Evolutionary conservation across 257 asterid species (phyloP).

Genomic region (Cordia subcordata): DNA sequence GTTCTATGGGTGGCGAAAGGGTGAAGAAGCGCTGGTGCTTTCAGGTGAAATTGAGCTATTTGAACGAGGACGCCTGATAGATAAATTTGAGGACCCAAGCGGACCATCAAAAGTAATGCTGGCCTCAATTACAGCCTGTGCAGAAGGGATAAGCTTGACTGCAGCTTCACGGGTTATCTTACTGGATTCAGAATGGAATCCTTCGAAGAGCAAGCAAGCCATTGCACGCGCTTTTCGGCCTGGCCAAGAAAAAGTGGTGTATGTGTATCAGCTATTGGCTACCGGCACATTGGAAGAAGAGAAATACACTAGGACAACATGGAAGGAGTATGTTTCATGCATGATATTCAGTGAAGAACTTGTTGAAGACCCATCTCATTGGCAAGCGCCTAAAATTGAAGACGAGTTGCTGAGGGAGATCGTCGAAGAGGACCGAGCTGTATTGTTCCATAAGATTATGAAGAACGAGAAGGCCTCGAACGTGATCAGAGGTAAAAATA

Average conservation of each 20-base stretch:
- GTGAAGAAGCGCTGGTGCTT: conserved; percentile 76
- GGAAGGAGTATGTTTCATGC: conserved; percentile 99
- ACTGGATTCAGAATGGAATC: conserved; percentile 97
- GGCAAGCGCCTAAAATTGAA: conserved; percentile 96
- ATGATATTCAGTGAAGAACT: conserved; percentile 95
- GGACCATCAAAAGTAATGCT: conserved; percentile 91
- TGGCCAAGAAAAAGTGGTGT: conserved; percentile 92
- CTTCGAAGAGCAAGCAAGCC: conserved; percentile 96
- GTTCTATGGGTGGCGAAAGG: conserved; percentile 81
- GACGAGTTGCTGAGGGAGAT: conserved; percentile 91
- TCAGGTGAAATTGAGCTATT: conserved; percentile 98
- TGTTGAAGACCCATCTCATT: conserved; percentile 84
- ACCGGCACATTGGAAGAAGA: conserved; percentile 86
- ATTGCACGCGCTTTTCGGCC: conserved; percentile 93
- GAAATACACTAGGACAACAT: conserved; percentile 79
- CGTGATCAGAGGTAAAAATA: conserved; percentile 62
- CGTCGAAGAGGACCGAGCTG: conserved; percentile 87
- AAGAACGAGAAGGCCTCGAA: conserved; percentile 95
- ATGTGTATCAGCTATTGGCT: conserved; percentile 87
- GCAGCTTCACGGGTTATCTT: conserved; percentile 91
- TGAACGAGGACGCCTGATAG: conserved; percentile 89
- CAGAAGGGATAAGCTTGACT: conserved; percentile 90
- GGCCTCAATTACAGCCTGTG: conserved; percentile 94
- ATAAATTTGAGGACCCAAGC: conserved; percentile 78
- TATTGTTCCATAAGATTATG: conserved; percentile 80